Percentiles rank a stretch among this genome's conserved stretches.
phyloP scores from a whole-genome alignment of 2,329 filamentous ascomycete genomes.

The Cladosporium sp. region DNA sequence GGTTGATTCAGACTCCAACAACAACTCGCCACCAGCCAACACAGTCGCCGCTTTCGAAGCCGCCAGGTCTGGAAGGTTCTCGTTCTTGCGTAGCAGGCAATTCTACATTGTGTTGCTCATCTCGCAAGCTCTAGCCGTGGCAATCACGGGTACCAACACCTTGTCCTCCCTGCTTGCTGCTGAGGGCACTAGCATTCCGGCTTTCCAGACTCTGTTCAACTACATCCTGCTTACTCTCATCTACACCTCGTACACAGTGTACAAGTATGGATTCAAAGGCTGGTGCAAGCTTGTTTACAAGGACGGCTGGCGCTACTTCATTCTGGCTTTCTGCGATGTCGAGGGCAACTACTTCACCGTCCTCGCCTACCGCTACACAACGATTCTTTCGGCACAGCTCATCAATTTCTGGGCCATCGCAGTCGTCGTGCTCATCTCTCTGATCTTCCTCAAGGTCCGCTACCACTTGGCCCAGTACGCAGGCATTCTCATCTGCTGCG shows the following conservation, averaged over 20 bases:
- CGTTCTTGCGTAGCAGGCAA: constrained; percentile 78
- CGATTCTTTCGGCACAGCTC: constrained; percentile 86
- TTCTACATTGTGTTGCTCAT: constrained; percentile 83
- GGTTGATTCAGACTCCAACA: constrained; percentile 26
- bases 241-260: constrained; percentile 78
- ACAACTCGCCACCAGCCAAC: constrained; percentile 36
- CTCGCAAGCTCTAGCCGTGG: constrained; percentile 77
- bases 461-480: constrained; percentile 84
- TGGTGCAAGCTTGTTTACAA: constrained; percentile 64
- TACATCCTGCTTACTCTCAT: constrained; percentile 81
- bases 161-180: constrained; percentile 73
- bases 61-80: constrained; percentile 52
- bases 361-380: constrained; percentile 88
- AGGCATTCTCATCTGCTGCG: constrained; percentile 87
- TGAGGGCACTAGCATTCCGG: constrained; percentile 76
- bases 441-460: constrained; percentile 78
- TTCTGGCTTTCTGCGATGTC: constrained; percentile 90
- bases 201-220: constrained; percentile 95
- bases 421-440: constrained; percentile 82
- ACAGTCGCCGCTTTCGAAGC: constrained; percentile 43
- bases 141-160: constrained; percentile 91
- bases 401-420: constrained; percentile 99
- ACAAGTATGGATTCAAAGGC: constrained; percentile 72
- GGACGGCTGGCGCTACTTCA: constrained; percentile 91
- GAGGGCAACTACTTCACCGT: constrained; percentile 98